Conservation (phyloP, 1,284 basidiomycete genomes). For the Trichosporon sp. region DNA sequence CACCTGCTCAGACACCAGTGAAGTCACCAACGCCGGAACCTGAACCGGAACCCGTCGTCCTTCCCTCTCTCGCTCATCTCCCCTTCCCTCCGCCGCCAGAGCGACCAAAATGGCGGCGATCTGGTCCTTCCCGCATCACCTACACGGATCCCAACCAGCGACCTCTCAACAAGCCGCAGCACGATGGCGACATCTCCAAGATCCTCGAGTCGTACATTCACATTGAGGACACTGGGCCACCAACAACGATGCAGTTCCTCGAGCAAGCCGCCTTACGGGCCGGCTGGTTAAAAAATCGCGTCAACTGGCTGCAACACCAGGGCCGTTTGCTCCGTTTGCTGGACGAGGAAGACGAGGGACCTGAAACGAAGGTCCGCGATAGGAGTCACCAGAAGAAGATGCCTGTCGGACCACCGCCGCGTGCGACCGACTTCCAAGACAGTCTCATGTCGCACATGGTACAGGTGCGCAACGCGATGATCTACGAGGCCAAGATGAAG, state of each 20-base stretch:
- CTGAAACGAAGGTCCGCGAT: constrained; percentile 23
- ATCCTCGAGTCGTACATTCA: constrained; percentile 68
- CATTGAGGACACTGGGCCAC: constrained; percentile 59
- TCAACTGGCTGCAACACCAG: constrained; percentile 57
- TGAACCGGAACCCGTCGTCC: constrained; percentile 21
- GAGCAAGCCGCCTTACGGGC: constrained; percentile 61
- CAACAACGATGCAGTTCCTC: constrained; percentile 58
- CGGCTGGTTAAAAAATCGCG: constrained; percentile 61
- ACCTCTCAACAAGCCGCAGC: constrained; percentile 61
- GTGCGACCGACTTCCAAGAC: constrained; percentile 53
- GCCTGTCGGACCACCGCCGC: constrained; percentile 35
- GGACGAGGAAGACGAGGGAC: constrained; percentile 56
- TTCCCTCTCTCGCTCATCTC: constrained; percentile 49
- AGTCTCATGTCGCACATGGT: constrained; percentile 55
- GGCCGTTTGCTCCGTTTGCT: constrained; percentile 53
- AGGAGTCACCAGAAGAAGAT: constrained; percentile 29
- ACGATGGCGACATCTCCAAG: constrained; percentile 62
- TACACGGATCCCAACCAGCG: constrained; percentile 71
- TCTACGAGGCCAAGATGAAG: constrained; percentile 54
- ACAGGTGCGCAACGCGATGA: constrained; percentile 55
- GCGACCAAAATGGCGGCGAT: constrained; percentile 63
- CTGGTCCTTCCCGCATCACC: constrained; percentile 63
- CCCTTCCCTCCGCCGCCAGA: constrained; percentile 45
- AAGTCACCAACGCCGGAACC: constrained; percentile 46
- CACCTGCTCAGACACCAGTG: constrained; percentile 33